phyloP scores from a whole-genome alignment of 345 rosid genomes.

The Gossypium raimondii region DNA sequence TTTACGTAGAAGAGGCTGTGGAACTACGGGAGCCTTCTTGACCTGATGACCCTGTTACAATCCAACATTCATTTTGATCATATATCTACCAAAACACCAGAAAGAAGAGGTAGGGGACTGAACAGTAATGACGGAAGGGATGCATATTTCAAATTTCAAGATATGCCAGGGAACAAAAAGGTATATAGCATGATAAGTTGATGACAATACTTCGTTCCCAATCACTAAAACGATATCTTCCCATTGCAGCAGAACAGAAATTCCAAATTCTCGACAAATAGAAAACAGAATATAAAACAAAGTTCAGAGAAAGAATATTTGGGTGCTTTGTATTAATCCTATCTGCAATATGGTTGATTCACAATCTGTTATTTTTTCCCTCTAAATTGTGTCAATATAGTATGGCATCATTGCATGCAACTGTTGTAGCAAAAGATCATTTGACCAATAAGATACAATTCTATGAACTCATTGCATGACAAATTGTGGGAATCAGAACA shows the following conservation, averaged over 20 bases:
- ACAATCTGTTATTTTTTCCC: neutral
- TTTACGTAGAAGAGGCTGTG: conserved; percentile 65
- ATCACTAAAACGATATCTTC: neutral
- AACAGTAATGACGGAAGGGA: neutral
- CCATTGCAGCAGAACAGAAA: neutral
- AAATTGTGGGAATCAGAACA: neutral
- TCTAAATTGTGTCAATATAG: too few relatives aligned
- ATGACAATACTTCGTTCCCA: neutral
- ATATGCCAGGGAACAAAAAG: too few relatives aligned
- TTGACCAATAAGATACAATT: neutral
- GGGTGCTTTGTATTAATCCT: neutral
- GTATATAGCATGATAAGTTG: neutral
- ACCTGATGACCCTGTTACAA: conserved; percentile 33
- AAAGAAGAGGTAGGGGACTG: neutral
- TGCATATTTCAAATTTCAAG: neutral
- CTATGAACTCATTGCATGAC: neutral
- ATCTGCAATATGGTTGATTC: neutral
- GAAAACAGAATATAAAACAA: neutral
- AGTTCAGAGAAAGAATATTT: neutral
- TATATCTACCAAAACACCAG: neutral
- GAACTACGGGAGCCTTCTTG: conserved; percentile 54
- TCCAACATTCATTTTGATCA: conserved; percentile 19
- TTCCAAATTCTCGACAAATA: neutral
- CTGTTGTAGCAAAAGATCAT: neutral
- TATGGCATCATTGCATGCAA: neutral